These are phyloP conservation scores for Globisporangium nodosum DNA, from an alignment of 352 stramenopile species.

Conservation along the genomic window DNA sequence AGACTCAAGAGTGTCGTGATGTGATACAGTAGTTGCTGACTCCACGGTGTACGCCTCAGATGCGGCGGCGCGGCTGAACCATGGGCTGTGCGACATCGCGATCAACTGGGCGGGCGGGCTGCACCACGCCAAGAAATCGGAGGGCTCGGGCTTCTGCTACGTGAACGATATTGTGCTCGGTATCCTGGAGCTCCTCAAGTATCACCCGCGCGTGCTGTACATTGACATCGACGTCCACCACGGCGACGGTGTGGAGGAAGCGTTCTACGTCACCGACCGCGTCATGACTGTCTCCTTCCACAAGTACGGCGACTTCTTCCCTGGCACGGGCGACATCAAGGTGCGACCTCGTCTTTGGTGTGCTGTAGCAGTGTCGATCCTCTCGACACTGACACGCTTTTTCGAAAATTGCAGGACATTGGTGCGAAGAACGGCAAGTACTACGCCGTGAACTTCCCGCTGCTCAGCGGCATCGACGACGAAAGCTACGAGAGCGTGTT, in stretches of 20 bases:
- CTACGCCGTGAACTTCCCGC: conserved; percentile 98
- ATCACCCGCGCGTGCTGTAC: conserved; percentile 96
- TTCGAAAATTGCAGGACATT: conserved; percentile 85
- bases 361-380: too few species aligned
- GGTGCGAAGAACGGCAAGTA: conserved; percentile 92
- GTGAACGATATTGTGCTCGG: conserved; percentile 99
- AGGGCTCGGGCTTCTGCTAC: conserved; percentile 99
- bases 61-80: conserved; percentile 95
- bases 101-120: conserved; percentile 99
- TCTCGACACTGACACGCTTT: conserved; percentile 25
- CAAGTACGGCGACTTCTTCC: conserved; percentile 99
- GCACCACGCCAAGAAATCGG: conserved; percentile 98
- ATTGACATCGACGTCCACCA: conserved; percentile 99
- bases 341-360: background rate
- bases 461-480: conserved; percentile 98
- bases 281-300: conserved; percentile 99
- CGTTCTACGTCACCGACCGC: conserved; percentile 98
- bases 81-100: conserved; percentile 95
- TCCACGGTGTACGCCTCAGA: conserved; percentile 39
- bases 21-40: background rate
- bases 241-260: conserved; percentile 98
- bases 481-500: conserved; percentile 91
- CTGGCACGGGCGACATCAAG: conserved; percentile 89
- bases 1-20: background rate
- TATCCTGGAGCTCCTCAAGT: conserved; percentile 98